phyloP scores from a whole-genome alignment of 1,139 yeast genomes.

The Yamadazyma friedrichii region DNA sequence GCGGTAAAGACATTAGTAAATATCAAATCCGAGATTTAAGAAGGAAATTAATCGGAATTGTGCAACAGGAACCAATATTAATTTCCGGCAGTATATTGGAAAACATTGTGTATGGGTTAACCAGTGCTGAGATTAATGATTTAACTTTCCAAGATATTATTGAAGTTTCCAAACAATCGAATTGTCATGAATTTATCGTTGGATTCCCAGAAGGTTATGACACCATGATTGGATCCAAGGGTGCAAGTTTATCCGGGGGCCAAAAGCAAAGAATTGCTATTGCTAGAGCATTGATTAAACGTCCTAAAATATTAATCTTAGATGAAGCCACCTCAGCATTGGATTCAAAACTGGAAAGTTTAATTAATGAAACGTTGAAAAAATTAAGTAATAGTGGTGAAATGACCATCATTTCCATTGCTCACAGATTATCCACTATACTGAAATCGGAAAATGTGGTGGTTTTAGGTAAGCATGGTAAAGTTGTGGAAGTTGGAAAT shows the following conservation, averaged over 20 bases:
- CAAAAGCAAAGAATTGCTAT: slow-evolving; percentile 89
- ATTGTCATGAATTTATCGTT: slow-evolving; percentile 53
- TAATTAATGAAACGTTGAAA: slow-evolving; percentile 59
- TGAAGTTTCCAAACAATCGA: slow-evolving; percentile 49
- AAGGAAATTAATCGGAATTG: slow-evolving; percentile 69
- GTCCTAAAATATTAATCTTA: slow-evolving; percentile 59
- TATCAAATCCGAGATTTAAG: slow-evolving; percentile 73
- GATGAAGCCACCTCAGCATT: slow-evolving; percentile 83
- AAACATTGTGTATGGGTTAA: slow-evolving; percentile 74
- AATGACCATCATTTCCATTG: slow-evolving; percentile 85
- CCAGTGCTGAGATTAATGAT: slow-evolving; percentile 46
- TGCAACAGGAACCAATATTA: slow-evolving; percentile 85
- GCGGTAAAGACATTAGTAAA: slow-evolving; percentile 62
- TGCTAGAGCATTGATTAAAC: slow-evolving; percentile 73
- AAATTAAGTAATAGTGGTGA: slow-evolving; percentile 56
- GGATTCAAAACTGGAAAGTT: slow-evolving; percentile 70
- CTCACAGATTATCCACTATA: slow-evolving; percentile 85
- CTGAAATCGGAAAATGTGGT: slow-evolving; percentile 54
- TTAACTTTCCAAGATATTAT: slow-evolving; percentile 42
- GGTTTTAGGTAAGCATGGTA: slow-evolving; percentile 48
- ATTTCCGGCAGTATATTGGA: slow-evolving; percentile 78
- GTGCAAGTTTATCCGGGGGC: slow-evolving; percentile 74
- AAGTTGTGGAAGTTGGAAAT: slow-evolving; percentile 42
- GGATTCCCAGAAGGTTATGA: slow-evolving; percentile 54
- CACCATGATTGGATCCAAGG: slow-evolving; percentile 54